Percentiles rank a stretch among this genome's conserved stretches.
Evolutionary conservation across 495 filamentous ascomycete genomes (phyloP).

Genomic region (Poronia punctata): DNA sequence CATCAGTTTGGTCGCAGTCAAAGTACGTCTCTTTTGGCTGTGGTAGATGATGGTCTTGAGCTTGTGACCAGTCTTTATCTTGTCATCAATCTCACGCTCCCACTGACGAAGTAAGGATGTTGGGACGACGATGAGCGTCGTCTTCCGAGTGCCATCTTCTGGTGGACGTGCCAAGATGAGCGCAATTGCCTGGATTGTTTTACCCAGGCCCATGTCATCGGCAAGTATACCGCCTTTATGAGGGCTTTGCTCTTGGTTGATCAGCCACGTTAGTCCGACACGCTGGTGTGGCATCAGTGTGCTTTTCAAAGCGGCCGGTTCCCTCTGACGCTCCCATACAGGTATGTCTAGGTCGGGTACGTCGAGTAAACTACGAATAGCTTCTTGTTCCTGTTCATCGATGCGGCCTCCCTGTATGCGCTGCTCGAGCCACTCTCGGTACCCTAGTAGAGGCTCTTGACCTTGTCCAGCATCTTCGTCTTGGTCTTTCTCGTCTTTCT

Average conservation of each 20-base stretch:
- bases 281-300: constrained; percentile 78
- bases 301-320: constrained; percentile 58
- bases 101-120: constrained; percentile 86
- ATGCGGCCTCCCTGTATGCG: too few species aligned
- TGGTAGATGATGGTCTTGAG: constrained; percentile 67
- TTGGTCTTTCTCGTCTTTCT: too few species aligned
- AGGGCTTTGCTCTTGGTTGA: constrained; percentile 55
- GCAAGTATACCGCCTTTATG: constrained; percentile 81
- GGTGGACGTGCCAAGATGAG: constrained; percentile 72
- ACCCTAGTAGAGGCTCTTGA: too few species aligned
- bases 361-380: constrained; percentile 13
- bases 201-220: constrained; percentile 91
- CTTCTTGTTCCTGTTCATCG: constrained; percentile 6
- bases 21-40: constrained; percentile 34
- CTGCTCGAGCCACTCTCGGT: too few species aligned
- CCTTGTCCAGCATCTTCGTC: too few species aligned
- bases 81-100: constrained; percentile 73
- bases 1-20: constrained; percentile 54
- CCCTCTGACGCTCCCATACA: constrained; percentile 25
- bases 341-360: constrained; percentile 20
- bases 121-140: constrained; percentile 81
- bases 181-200: constrained; percentile 84
- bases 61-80: constrained; percentile 52
- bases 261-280: constrained; percentile 74
- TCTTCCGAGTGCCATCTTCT: constrained; percentile 46